Base-by-base conservation (phyloP, 2,329 filamentous ascomycete species). In the Beauveria sp. region DNA sequence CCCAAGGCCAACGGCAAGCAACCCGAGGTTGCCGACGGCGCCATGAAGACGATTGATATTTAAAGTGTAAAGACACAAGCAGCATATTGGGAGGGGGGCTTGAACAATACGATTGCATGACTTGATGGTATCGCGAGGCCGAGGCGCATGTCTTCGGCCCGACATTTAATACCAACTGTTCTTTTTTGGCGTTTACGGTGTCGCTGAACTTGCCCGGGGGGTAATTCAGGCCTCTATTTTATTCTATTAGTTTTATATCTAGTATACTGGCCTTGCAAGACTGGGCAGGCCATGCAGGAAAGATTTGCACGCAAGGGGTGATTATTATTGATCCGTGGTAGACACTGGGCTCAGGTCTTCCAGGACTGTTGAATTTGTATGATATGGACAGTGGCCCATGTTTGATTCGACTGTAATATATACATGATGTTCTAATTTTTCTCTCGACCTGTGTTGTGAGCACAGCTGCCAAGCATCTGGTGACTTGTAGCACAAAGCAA, bases 11-110 rank as follows among this genome's bases (percentile, higher is more conserved):
- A 78, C 63, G 78, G 77, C 62, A 81, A 81, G 68, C 71, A 77
- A 62, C 69, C 73, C 8, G 74, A 75, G 60, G 72, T 75, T 45
- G 66, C 73, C 12, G 81, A 83, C 60, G 81, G 79, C 63, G 74
- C 76, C 38, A 83, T 86, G 82, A 86, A 84, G 75, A 83, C 81
- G 63, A 86, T 86, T 72, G 82, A 85, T 72, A 86, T 86, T 67
- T 86, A 74, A 62, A 68, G 65, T 47, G 49, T 51, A 63, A 22
- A 22, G 22, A 24, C 55, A 65, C 59, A 60, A 66, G 64, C 65
- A 59, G 55, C 55, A 59, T 62, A 38, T 42, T 60, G 45, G 34
- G 53, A 55, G 30, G 28, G 22, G 34, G 34, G 28, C 57, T 56
- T 49, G 42, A 60, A 53, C 46, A 63, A 40, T 22, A 59, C 46